Conservation (phyloP, 352 stramenopile species). For the Phytophthora foliorum region DNA sequence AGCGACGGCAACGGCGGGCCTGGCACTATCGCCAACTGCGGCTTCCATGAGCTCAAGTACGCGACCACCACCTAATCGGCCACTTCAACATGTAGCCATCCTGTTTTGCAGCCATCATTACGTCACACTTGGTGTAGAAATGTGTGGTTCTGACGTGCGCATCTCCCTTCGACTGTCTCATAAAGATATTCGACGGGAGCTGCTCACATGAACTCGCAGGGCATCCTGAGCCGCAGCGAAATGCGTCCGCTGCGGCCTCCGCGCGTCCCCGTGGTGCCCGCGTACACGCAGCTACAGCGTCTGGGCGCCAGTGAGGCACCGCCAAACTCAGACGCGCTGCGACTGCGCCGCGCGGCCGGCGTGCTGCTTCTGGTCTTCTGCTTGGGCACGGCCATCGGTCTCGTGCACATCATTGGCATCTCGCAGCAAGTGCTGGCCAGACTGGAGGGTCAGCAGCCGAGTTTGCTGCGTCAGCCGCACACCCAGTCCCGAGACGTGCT, state of each 20-base stretch:
- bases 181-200: constrained; percentile 3
- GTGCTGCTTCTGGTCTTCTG: constrained; percentile 48
- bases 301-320: neutral
- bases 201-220: constrained; percentile 29
- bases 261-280: constrained; percentile 21
- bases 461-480: constrained; percentile 29
- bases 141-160: constrained; percentile 22
- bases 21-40: constrained; percentile 79
- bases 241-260: constrained; percentile 28
- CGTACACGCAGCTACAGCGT: constrained; percentile 27
- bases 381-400: constrained; percentile 42
- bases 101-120: constrained; percentile 4
- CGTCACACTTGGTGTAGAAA: constrained; percentile 19
- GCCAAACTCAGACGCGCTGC: constrained; percentile 1
- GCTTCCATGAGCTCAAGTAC: constrained; percentile 58
- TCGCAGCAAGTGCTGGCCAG: constrained; percentile 50
- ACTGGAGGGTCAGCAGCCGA: constrained; percentile 39
- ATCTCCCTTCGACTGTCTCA: constrained; percentile 33
- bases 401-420: constrained; percentile 51
- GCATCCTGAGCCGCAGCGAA: constrained; percentile 25
- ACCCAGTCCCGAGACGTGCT: constrained; percentile 29
- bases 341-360: constrained; percentile 21
- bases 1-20: constrained; percentile 76
- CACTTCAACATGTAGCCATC: constrained; percentile 21
- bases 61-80: neutral